Base-by-base conservation (phyloP, 768 basidiomycete genomes). In the Hygrophorus russula region DNA sequence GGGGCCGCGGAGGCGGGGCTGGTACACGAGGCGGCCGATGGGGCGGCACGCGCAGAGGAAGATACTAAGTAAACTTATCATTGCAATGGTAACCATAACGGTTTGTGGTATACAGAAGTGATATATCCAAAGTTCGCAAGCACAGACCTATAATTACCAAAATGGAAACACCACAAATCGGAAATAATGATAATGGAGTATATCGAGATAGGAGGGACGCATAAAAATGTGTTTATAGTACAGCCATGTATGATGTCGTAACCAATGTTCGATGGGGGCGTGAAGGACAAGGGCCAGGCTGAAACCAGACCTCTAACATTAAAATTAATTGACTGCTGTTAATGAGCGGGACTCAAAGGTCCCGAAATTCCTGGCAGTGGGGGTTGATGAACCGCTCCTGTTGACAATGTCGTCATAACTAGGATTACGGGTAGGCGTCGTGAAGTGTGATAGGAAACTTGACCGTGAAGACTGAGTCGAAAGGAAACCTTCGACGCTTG, bases 401-500 rank as follows among this genome's bases (percentile, higher is more conserved):
- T 42, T 43, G 14, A 36, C 36, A 9, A 37, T 32, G 11, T 49
- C 47, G 31, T 46, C 53, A 31, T 44, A 46, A 34, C 46, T 40
- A 7, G 41, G 34, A 3, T 32, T 2, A 7, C 47, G 49, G 41
- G 31, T 61, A 51, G 50, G 55, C 54, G 51, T 61, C 57, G 45
- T 19, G 59, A 64, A 14, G 57, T 59, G 34, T 47, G 38, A 54
- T 53, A 46, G 0, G 39, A 41, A 40, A 54, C 47, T 29, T 51
- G 66, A 49, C 55, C 55, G 41, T 49, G 59, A 36, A 49, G 68
- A 45, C 38, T 39, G 58, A 62, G 20, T 56, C 48, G 29, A 62
- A 15, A 77, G 49, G 42, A 71, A 63, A 24, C 69, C 72, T 46
- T 76, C 74, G 9, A 81, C 61, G 51, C 71, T 76, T 27, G 77